Percentiles rank a stretch among this genome's conserved stretches.
Conservation (phyloP, 2,329 filamentous ascomycete genomes). For the Graphilbum fragrans region DNA sequence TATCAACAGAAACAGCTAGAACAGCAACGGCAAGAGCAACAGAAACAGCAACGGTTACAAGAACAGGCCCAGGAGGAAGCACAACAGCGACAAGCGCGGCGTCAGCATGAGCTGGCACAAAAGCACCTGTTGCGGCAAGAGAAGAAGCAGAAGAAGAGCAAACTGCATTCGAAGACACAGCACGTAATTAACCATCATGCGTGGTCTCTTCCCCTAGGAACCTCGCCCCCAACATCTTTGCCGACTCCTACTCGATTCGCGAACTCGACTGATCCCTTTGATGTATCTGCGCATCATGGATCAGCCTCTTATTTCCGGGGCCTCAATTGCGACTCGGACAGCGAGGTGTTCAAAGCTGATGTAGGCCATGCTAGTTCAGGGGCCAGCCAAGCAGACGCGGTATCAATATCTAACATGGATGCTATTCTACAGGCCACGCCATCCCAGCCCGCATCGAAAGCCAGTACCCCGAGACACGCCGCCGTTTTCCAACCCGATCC, state of each 20-base stretch:
- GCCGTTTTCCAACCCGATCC: neutral
- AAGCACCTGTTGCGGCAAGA: neutral
- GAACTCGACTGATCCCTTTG: neutral
- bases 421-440: neutral
- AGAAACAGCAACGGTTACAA: neutral
- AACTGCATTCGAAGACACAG: neutral
- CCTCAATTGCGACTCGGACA: constrained; percentile 4
- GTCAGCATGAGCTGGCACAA: neutral
- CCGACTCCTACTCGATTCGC: neutral
- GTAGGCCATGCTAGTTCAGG: neutral
- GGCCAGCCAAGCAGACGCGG: too few relatives aligned
- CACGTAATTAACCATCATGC: neutral
- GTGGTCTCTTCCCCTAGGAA: neutral
- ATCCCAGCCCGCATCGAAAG: neutral
- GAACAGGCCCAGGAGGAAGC: constrained; percentile 1
- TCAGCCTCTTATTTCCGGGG: constrained; percentile 1
- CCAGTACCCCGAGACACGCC: neutral
- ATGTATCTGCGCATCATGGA: neutral
- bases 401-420: neutral
- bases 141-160: neutral
- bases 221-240: neutral
- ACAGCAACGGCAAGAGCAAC: neutral
- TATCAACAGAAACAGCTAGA: neutral
- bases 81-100: constrained; percentile 1
- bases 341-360: neutral